A percentile compares a stretch with the other conserved stretches of the same genome.
These are phyloP conservation scores for Articulospora tetracladia DNA, from an alignment of 495 filamentous ascomycete genomes.

Conservation along the genomic window DNA sequence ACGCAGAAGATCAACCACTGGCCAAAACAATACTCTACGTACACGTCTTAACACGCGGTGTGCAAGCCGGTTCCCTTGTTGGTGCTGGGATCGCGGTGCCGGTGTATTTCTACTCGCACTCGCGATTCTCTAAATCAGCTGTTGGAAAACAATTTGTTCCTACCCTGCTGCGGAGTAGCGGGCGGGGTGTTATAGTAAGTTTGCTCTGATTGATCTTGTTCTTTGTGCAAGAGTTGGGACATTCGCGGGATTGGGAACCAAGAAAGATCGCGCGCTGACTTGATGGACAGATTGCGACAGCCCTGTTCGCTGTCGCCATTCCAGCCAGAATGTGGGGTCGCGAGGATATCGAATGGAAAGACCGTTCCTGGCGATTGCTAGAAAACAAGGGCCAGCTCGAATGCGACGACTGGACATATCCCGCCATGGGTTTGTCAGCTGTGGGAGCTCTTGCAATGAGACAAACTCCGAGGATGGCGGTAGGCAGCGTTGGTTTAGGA, in stretches of 20 bases:
- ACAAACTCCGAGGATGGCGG: constrained; percentile 23
- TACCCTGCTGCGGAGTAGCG: background rate
- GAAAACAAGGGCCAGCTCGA: constrained; percentile 50
- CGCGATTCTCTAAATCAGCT: background rate
- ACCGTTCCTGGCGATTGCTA: constrained; percentile 54
- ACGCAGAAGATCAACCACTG: constrained; percentile 58
- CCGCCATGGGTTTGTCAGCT: constrained; percentile 30
- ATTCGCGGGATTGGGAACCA: constrained; percentile 1
- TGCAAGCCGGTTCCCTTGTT: constrained; percentile 43
- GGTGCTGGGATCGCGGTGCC: constrained; percentile 28
- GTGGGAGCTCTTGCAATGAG: constrained; percentile 21
- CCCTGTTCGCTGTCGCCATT: constrained; percentile 31
- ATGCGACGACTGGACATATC: constrained; percentile 44
- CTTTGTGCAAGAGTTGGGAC: background rate
- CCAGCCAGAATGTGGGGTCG: constrained; percentile 45
- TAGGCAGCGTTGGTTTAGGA: constrained; percentile 37
- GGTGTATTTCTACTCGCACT: constrained; percentile 10
- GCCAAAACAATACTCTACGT: constrained; percentile 47
- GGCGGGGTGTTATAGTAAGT: background rate
- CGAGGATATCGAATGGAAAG: constrained; percentile 59
- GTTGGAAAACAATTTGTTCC: background rate
- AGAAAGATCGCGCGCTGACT: constrained; percentile 27
- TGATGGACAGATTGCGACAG: constrained; percentile 21
- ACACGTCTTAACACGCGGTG: constrained; percentile 53
- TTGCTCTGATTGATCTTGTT: background rate